phyloP scores from a whole-genome alignment of 1,284 basidiomycete species.

The Ustilago nuda region DNA sequence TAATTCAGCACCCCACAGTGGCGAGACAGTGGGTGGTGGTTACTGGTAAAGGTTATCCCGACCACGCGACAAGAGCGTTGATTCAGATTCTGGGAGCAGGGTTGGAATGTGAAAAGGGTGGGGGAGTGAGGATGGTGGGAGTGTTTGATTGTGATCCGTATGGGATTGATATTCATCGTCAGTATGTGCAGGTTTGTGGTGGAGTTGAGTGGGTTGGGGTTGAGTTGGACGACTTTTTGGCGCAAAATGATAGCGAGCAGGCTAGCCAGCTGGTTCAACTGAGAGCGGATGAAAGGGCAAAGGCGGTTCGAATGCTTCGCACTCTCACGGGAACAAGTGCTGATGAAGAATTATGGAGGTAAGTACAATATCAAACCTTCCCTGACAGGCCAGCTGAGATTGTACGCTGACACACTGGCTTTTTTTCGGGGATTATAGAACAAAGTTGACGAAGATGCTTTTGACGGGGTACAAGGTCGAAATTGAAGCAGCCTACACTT shows the following conservation, averaged over 20 bases:
- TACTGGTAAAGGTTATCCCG: constrained; percentile 61
- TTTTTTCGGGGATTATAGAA: constrained; percentile 6
- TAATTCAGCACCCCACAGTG: constrained; percentile 19
- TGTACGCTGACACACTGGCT: neutral
- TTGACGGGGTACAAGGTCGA: constrained; percentile 55
- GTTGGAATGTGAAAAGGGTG: neutral
- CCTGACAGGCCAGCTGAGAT: neutral
- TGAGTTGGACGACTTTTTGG: constrained; percentile 19
- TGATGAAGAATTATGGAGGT: neutral
- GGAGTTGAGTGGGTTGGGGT: constrained; percentile 31
- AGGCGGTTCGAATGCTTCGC: constrained; percentile 33
- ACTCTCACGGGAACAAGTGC: neutral
- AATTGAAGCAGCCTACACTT: constrained; percentile 50
- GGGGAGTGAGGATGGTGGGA: constrained; percentile 9
- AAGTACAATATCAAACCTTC: neutral
- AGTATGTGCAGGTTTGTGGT: neutral
- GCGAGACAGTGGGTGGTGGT: constrained; percentile 7
- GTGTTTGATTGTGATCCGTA: constrained; percentile 52
- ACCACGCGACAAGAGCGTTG: constrained; percentile 44
- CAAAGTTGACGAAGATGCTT: constrained; percentile 41
- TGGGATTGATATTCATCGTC: constrained; percentile 54
- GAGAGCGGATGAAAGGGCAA: constrained; percentile 38
- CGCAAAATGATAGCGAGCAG: neutral
- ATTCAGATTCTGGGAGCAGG: constrained; percentile 8
- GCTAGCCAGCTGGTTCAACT: constrained; percentile 7